phyloP scores from a whole-genome alignment of 1,139 yeast species.

The Maudiozyma humilis region DNA sequence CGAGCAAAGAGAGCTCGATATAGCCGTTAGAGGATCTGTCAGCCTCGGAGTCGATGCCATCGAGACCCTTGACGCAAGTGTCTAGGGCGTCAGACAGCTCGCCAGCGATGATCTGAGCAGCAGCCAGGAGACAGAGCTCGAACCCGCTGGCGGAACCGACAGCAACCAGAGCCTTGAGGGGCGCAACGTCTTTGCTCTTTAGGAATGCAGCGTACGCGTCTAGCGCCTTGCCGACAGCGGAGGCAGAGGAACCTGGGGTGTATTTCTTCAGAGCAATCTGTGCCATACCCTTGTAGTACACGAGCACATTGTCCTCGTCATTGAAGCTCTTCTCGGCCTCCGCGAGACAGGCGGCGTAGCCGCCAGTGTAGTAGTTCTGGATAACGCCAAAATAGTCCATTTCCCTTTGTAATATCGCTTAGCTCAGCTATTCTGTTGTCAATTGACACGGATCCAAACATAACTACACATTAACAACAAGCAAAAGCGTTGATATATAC shows the following conservation, averaged over 20 bases:
- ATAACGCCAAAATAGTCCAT: conserved; percentile 30
- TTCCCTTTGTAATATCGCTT: too few relatives aligned
- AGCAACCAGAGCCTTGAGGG: conserved; percentile 14
- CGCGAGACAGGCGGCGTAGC: conserved; percentile 21
- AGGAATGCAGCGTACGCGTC: conserved; percentile 18
- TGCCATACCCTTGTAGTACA: conserved; percentile 25
- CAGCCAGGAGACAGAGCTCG: conserved; percentile 23
- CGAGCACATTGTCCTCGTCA: conserved; percentile 22
- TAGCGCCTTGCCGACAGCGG: conserved; percentile 17
- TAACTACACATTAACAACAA: too few relatives aligned
- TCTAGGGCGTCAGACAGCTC: conserved; percentile 20
- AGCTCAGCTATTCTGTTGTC: too few relatives aligned
- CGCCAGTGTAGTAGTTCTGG: conserved; percentile 30
- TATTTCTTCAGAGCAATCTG: conserved; percentile 19
- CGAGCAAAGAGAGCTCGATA: conserved; percentile 26
- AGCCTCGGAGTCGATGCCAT: conserved; percentile 13
- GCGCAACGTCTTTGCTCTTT: conserved; percentile 13
- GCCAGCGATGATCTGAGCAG: conserved; percentile 24
- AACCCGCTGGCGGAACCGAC: conserved; percentile 16
- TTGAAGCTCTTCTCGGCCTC: conserved; percentile 20
- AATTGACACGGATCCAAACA: too few relatives aligned
- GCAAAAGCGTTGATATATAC: too few relatives aligned
- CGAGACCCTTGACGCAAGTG: conserved; percentile 25
- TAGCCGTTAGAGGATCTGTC: conserved; percentile 14
- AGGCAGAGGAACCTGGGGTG: conserved; percentile 8